A percentile compares a stretch with the other conserved stretches of the same genome.
Evolutionary conservation across 1,284 basidiomycete genomes (phyloP).

Genomic region (Tranzscheliella williamsii): DNA sequence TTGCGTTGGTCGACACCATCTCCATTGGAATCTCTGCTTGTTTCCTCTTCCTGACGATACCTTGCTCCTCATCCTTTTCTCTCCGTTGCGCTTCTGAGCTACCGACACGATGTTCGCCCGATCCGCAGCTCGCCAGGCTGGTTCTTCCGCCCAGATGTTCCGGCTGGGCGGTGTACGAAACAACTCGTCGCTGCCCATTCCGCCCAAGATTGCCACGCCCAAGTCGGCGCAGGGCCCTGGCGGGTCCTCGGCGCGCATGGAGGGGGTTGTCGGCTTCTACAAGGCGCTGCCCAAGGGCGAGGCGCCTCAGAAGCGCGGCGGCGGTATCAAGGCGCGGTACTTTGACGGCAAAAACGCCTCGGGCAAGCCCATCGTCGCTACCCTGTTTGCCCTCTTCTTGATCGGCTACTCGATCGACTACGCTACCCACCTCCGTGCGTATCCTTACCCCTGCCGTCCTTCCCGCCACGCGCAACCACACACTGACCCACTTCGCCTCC

Average conservation of each 20-base stretch:
- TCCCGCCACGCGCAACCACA: neutral
- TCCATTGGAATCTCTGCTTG: too few species aligned
- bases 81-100: too few species aligned
- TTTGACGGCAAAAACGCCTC: constrained; percentile 84
- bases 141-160: constrained; percentile 2
- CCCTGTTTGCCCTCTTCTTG: constrained; percentile 76
- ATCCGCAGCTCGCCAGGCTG: constrained; percentile 2
- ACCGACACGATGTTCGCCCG: constrained; percentile 39
- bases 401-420: constrained; percentile 68
- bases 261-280: constrained; percentile 88
- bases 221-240: constrained; percentile 77
- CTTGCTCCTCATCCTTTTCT: too few species aligned
- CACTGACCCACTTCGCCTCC: neutral
- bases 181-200: constrained; percentile 68
- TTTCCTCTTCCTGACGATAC: too few species aligned
- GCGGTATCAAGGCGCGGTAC: constrained; percentile 74
- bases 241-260: constrained; percentile 77
- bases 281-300: constrained; percentile 78
- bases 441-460: neutral
- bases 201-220: constrained; percentile 92
- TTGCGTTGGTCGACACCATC: too few species aligned
- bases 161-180: constrained; percentile 24
- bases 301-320: constrained; percentile 69
- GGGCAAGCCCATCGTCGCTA: constrained; percentile 72
- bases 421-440: constrained; percentile 50